Evolutionary conservation across 805 yeast genomes (phyloP), one percentile per base, ranked within the genome.

Genomic region (Suhomyces prunicola): DNA sequence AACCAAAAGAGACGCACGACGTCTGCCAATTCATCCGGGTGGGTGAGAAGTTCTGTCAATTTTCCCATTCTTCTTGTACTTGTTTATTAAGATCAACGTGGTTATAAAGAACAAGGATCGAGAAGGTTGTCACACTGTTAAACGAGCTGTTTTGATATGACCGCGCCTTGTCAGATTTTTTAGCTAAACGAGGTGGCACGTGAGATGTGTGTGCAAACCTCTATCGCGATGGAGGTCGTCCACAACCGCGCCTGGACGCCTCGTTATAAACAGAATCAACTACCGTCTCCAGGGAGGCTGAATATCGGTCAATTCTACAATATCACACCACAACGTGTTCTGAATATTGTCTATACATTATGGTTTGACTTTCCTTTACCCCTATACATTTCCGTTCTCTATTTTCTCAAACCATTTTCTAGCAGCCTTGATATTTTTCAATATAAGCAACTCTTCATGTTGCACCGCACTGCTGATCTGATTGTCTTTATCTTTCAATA

Each of bases 1-100:
- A 85, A 82, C 24, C 42, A 50, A 33, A 70, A 76, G 70, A 86
- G 71, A 59, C 86, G 89, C 49, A 88, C 57, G 7, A 81, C 92
- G 8, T 96, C 83, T 55, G 75, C 76, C 57, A 89, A 69, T 69
- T 90, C 97, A 44, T 72, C 58, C 10, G 97, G 97, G 68, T 90
- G 96, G 10, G 73, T 56, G 5, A 84, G 59, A 49, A 90, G 70
- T 60, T 87, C 83, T 10, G 75, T 47, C 9, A 83, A 44, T 68
- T 87, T 88, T 9, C 42, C 42, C 42, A 39, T 39, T 17, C 24
- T 39, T 39, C 12, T 17, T 19, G n/a, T 39, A 9, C 24, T 39
- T 10, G 42, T 39, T 19, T 17, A 6, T 0, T 39, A 1, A 17
- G 13, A 9, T 10, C 24, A 39, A 39, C 24, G 42, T 39, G 17